Evolutionary conservation across 371 early-diverging fungal species (phyloP), one percentile per base, ranked within the genome.

Genomic region (Coemansia sp.): DNA sequence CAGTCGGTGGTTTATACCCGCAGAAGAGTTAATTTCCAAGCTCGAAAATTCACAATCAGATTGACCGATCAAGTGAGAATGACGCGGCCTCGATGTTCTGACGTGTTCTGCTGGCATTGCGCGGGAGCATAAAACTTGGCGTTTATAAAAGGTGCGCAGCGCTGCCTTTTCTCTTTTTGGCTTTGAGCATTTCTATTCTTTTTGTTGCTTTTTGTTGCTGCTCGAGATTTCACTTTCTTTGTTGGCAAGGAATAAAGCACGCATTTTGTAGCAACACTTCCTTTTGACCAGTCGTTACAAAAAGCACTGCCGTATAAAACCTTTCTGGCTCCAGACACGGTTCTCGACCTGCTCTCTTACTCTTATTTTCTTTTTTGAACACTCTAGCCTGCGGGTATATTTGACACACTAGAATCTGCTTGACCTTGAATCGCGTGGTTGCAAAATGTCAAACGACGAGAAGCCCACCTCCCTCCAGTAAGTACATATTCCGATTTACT

Each of bases 371-470:
- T 26, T 53, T 53, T 23, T 9, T 12, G 26, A 53, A 53, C 52
- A 18, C 52, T 23, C 53, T 11, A 25, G 20, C 25, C 53, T 26
- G 53, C 16, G 25, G 53, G 25, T 18, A 26, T 30, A 56, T 12
- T 37, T 56, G 14, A 56, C n/a, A 16, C 21, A 39, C 58, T 40
- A 39, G 58, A 53, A 53, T 53, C 53, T 25, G 20, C 4, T 20
- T 50, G 20, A 20, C 20, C 9, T 21, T 25, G n/a, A 20, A 18
- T 52, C 25, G 55, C 26, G 30, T 25, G 12, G n/a, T 18, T 9
- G 11, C 47, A 59, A 12, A 51, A 77, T 77, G 74, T 74, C 75
- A 4, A 73, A 23, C 55, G 55, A 62, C 75, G 75, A 75, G 23
- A 53, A 75, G 28, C 73, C 73, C 47, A 64, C 74, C 18, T 20